Base-by-base conservation (phyloP, 2,329 filamentous ascomycete species). In the Ophiognomonia clavigignenti-juglandacearum region DNA sequence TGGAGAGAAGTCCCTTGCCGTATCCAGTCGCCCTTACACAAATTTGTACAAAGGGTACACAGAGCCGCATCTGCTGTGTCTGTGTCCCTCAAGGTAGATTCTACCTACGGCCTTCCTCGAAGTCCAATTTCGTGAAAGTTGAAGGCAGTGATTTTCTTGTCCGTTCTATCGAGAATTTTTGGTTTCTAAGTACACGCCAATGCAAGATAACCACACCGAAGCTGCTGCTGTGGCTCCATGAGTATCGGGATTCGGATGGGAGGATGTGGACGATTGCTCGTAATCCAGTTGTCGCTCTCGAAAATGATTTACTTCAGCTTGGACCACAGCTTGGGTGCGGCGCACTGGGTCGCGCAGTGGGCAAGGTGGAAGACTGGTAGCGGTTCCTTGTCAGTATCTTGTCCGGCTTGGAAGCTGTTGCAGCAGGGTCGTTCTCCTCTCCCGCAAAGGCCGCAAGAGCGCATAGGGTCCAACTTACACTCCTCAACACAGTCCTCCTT, bases 401-500 rank as follows among this genome's bases (percentile, higher is more conserved):
- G 23, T 9, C 20, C 31, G 13, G 18, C 39, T 36, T 23, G 36
- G 16, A 31, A 24, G 8, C 20, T 14, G 23, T n/a, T 32, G 5
- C 34, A 11, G 16, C 10, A 44, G n/a, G n/a, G n/a, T n/a, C n/a
- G n/a, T n/a, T n/a, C n/a, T n/a, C n/a, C n/a, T n/a, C n/a, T n/a
- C n/a, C n/a, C n/a, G n/a, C n/a, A n/a, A n/a, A n/a, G n/a, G n/a
- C n/a, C n/a, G 13, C 19, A 6, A 24, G 9, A 26, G 26, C 14
- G 6, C 4, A 7, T n/a, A 8, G 22, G 10, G 3, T 18, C 10
- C 27, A 41, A 82, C 91, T 72, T 86, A 97, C 93, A 98, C 78
- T 98, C 93, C 78, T 98, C 93, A 58, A 97, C 89, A 64, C 93
- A 98, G 76, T 97, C 91, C 80, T 98, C 93, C 63, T 87, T 83